Evolutionary conservation across 129 eudicot genomes (phyloP).

Genomic region (Cynara cardunculus): DNA sequence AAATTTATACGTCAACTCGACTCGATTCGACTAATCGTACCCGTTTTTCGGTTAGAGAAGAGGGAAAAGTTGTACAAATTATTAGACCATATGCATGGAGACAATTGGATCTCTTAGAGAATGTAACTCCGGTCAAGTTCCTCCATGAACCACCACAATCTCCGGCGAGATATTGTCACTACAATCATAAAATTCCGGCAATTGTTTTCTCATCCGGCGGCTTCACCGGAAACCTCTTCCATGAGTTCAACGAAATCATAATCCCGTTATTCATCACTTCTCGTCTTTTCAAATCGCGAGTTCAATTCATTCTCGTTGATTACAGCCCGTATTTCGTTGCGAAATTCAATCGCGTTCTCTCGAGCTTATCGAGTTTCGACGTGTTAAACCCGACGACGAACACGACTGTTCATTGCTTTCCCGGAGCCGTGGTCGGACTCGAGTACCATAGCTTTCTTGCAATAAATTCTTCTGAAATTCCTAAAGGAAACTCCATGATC

Average conservation of each 20-base stretch:
- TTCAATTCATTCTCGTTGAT: slow-evolving; percentile 45
- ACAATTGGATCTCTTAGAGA: slow-evolving; percentile 16
- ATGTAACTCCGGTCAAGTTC: slow-evolving; percentile 29
- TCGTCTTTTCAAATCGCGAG: slow-evolving; percentile 35
- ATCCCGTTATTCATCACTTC: slow-evolving; percentile 64
- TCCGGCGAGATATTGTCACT: neutral
- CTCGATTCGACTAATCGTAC: neutral
- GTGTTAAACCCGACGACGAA: slow-evolving; percentile 16
- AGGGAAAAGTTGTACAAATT: slow-evolving; percentile 8
- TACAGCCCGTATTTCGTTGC: slow-evolving; percentile 30
- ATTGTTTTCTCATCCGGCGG: slow-evolving; percentile 54
- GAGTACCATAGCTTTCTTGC: slow-evolving; percentile 32
- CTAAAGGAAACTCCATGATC: slow-evolving; percentile 34
- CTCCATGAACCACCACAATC: slow-evolving; percentile 16
- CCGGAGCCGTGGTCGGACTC: slow-evolving; percentile 47
- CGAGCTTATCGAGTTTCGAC: slow-evolving; percentile 36
- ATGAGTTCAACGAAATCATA: slow-evolving; percentile 57
- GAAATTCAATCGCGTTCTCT: slow-evolving; percentile 31
- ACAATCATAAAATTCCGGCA: slow-evolving; percentile 44
- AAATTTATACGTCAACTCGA: slow-evolving; percentile 16
- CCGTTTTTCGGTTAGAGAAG: neutral
- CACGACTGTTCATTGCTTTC: slow-evolving; percentile 38
- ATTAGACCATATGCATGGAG: slow-evolving; percentile 27
- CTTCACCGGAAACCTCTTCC: slow-evolving; percentile 56
- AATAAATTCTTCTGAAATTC: slow-evolving; percentile 37